Conservation (phyloP, 2,329 filamentous ascomycete species). For the Pyrenophora seminiperda region DNA sequence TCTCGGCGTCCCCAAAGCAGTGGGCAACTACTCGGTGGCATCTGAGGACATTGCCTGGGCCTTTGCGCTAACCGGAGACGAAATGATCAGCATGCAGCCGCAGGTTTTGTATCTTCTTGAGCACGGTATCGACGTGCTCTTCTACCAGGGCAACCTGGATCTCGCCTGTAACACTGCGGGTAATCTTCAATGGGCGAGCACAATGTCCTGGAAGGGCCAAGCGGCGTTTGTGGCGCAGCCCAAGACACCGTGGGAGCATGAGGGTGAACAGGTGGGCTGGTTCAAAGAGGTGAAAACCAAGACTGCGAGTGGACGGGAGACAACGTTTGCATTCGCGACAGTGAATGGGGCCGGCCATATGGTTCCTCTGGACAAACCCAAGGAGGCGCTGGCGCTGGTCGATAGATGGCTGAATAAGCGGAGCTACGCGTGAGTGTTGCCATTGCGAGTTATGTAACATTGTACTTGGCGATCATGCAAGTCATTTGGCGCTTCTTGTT, state of each 20-base stretch:
- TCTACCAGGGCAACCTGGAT: constrained; percentile 51
- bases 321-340: constrained; percentile 43
- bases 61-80: constrained; percentile 39
- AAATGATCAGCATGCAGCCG: constrained; percentile 37
- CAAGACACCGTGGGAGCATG: constrained; percentile 34
- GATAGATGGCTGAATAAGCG: constrained; percentile 37
- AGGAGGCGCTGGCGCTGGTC: constrained; percentile 38
- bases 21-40: constrained; percentile 39
- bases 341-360: constrained; percentile 52
- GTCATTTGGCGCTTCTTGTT: constrained; percentile 18
- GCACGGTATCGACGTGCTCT: constrained; percentile 46
- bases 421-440: constrained; percentile 33
- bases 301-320: constrained; percentile 34
- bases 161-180: constrained; percentile 51
- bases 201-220: constrained; percentile 53
- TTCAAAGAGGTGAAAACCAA: constrained; percentile 43
- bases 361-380: constrained; percentile 46
- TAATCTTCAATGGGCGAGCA: constrained; percentile 48
- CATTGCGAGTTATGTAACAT: neutral
- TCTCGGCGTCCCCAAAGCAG: constrained; percentile 40
- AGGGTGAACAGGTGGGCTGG: constrained; percentile 37
- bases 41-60: constrained; percentile 32
- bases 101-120: constrained; percentile 46
- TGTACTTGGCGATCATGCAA: constrained; percentile 1
- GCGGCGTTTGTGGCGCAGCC: constrained; percentile 48